A percentile compares a stretch with the other conserved stretches of the same genome.
Evolutionary conservation across 108 stramenopile species (phyloP).

Genomic region (Phaeodactylum tricornutum): DNA sequence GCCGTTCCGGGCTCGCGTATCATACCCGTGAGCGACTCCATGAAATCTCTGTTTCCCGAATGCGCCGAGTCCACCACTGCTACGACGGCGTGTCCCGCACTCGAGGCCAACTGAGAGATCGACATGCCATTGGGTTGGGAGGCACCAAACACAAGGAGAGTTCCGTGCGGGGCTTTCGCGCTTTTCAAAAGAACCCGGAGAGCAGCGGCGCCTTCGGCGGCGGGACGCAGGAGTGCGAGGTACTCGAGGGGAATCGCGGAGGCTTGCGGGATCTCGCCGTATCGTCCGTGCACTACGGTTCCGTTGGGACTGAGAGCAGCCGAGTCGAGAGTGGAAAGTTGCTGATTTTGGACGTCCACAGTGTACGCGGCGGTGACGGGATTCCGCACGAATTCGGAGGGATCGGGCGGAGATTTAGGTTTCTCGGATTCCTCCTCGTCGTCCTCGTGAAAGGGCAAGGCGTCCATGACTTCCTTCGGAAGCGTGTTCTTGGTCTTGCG

Average conservation of each 20-base stretch:
- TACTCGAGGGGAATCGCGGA: slow-evolving; percentile 65
- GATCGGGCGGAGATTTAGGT: slow-evolving; percentile 14
- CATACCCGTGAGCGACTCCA: slow-evolving; percentile 65
- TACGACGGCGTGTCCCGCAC: slow-evolving; percentile 52
- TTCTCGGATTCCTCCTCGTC: too few species aligned
- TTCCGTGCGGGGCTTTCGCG: slow-evolving; percentile 27
- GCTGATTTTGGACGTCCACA: slow-evolving; percentile 30
- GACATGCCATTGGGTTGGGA: slow-evolving; percentile 54
- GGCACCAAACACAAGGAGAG: slow-evolving; percentile 75
- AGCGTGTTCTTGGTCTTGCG: background rate
- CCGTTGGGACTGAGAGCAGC: slow-evolving; percentile 57
- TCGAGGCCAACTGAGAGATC: slow-evolving; percentile 51
- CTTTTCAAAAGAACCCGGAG: slow-evolving; percentile 27
- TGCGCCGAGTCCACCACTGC: slow-evolving; percentile 74
- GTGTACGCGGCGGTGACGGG: slow-evolving; percentile 77
- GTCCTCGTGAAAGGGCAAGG: background rate
- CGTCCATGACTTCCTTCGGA: background rate
- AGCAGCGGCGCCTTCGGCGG: slow-evolving; percentile 74
- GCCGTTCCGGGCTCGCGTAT: slow-evolving; percentile 70
- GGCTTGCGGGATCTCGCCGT: slow-evolving; percentile 43
- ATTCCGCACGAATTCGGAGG: slow-evolving; percentile 32
- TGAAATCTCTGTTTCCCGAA: slow-evolving; percentile 62
- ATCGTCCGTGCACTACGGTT: slow-evolving; percentile 59
- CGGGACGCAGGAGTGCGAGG: slow-evolving; percentile 68
- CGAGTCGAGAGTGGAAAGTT: slow-evolving; percentile 52